Conservation (phyloP, 148 eudicot genomes). For the Nepenthes mirabilis region DNA sequence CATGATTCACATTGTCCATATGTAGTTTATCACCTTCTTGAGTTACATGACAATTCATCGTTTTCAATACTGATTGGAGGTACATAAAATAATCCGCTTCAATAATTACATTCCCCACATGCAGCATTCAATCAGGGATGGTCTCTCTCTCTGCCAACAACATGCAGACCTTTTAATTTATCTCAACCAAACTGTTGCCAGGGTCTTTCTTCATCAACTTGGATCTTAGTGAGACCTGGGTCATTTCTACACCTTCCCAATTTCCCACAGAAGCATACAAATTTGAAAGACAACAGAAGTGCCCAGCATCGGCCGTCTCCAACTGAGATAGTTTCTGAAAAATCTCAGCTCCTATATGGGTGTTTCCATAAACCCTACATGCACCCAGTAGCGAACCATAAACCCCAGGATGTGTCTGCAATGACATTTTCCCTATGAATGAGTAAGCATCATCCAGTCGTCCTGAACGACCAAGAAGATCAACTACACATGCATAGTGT, state of each 20-base stretch:
- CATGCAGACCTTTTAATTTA: neutral
- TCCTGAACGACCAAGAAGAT: constrained; percentile 49
- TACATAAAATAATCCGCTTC: neutral
- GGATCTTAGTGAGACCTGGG: constrained; percentile 14
- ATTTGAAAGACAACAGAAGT: constrained; percentile 31
- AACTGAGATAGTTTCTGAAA: constrained; percentile 20
- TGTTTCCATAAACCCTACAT: constrained; percentile 30
- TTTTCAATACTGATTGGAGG: too few relatives aligned
- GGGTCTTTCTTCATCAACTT: constrained; percentile 36
- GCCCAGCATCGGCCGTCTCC: constrained; percentile 30
- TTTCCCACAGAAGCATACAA: constrained; percentile 40
- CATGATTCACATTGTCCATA: too few relatives aligned
- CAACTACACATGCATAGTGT: constrained; percentile 49
- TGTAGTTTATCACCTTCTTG: too few relatives aligned
- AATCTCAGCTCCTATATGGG: constrained; percentile 26
- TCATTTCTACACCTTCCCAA: constrained; percentile 18
- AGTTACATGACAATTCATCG: too few relatives aligned
- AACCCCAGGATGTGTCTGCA: constrained; percentile 16
- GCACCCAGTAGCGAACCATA: constrained; percentile 42
- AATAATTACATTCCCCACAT: neutral
- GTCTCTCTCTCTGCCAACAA: neutral
- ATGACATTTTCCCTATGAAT: constrained; percentile 24
- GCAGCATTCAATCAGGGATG: neutral
- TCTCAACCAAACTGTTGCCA: constrained; percentile 33
- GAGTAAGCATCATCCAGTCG: constrained; percentile 30